Conservation (phyloP, 2,329 filamentous ascomycete species). For the Colletotrichum theobromicola region DNA sequence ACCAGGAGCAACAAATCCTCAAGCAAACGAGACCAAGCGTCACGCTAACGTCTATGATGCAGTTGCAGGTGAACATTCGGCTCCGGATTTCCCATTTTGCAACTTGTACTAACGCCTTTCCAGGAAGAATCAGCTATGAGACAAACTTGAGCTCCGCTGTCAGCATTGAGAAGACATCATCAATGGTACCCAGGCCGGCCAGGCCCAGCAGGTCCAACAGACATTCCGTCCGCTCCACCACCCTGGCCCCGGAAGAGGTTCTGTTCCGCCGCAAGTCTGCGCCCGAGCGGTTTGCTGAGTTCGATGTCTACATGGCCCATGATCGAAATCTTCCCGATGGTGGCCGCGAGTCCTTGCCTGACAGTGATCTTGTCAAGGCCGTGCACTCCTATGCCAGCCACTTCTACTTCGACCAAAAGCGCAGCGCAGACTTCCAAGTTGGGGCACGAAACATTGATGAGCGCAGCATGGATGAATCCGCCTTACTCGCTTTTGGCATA, state of each 20-base stretch:
- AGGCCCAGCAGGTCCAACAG: conserved; percentile 20
- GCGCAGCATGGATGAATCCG: conserved; percentile 78
- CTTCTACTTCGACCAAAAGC: conserved; percentile 58
- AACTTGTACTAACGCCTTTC: not conserved
- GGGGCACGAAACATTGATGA: conserved; percentile 46
- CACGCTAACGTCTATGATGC: conserved; percentile 72
- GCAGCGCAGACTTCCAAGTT: conserved; percentile 12
- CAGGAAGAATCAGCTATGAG: conserved; percentile 16
- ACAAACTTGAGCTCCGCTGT: not conserved
- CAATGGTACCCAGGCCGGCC: not conserved
- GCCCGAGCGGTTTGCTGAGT: conserved; percentile 71
- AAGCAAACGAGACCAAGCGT: conserved; percentile 9
- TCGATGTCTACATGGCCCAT: conserved; percentile 74
- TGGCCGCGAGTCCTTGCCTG: conserved; percentile 60
- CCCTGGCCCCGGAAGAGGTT: conserved; percentile 71
- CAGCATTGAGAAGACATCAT: not conserved
- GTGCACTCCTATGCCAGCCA: conserved; percentile 72
- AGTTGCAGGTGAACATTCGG: conserved; percentile 63
- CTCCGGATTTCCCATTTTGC: not conserved
- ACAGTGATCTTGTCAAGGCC: conserved; percentile 72
- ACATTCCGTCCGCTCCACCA: conserved; percentile 34
- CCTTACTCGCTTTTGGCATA: conserved; percentile 76
- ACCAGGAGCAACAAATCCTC: not conserved
- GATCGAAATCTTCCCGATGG: conserved; percentile 56
- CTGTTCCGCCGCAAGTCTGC: conserved; percentile 71